Evolutionary conservation across 495 filamentous ascomycete species (phyloP).

Genomic region (Aspergillus indologenus): DNA sequence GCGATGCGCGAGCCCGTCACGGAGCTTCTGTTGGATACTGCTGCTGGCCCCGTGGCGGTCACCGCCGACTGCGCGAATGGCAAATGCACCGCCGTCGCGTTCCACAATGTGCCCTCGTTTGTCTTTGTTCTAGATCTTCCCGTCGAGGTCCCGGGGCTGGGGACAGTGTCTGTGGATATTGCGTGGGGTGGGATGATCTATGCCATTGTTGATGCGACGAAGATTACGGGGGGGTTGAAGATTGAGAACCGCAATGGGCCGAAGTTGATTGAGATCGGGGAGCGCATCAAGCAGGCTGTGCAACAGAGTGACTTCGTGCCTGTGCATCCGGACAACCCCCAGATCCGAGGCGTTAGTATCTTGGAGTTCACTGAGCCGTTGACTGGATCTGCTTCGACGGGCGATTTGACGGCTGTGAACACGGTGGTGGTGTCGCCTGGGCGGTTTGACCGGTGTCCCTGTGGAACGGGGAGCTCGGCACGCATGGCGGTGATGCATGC

Average conservation of each 20-base stretch:
- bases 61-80: slow-evolving; percentile 22
- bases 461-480: slow-evolving; percentile 25
- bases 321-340: slow-evolving; percentile 20
- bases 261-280: slow-evolving; percentile 17
- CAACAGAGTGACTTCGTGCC: slow-evolving; percentile 7
- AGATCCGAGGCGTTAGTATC: slow-evolving; percentile 2
- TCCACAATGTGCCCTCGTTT: slow-evolving; percentile 24
- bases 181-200: slow-evolving; percentile 28
- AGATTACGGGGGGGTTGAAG: slow-evolving; percentile 14
- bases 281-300: slow-evolving; percentile 20
- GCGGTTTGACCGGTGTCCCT: slow-evolving; percentile 24
- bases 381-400: slow-evolving; percentile 10
- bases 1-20: too few species aligned
- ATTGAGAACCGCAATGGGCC: slow-evolving; percentile 13
- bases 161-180: slow-evolving; percentile 22
- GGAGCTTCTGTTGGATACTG: too few species aligned
- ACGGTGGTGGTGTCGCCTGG: slow-evolving; percentile 26
- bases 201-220: slow-evolving; percentile 19
- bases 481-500: slow-evolving; percentile 27
- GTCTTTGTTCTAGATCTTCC: slow-evolving; percentile 19
- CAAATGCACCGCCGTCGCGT: slow-evolving; percentile 20
- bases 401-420: slow-evolving; percentile 10
- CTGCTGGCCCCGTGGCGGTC: not conserved
- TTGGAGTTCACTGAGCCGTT: too few species aligned
- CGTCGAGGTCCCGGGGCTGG: slow-evolving; percentile 20